Conservation (phyloP, 163 green algal genomes). For the Scenedesmus sp. region DNA sequence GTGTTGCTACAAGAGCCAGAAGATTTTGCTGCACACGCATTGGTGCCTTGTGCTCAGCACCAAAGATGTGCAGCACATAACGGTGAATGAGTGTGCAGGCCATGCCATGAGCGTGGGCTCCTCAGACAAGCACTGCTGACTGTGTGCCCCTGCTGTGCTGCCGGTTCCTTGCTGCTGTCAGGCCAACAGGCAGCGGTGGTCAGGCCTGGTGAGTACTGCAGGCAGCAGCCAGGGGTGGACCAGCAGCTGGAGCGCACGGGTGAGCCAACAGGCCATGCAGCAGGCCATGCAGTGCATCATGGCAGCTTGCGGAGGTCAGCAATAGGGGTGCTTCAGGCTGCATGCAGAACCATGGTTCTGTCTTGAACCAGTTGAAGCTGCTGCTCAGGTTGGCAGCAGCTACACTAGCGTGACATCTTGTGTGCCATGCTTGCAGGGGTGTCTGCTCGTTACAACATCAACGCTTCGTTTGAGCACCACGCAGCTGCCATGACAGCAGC, state of each 20-base stretch:
- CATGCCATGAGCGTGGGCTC: background rate
- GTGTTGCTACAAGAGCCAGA: too few relatives aligned
- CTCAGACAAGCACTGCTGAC: background rate
- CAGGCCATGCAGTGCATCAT: background rate
- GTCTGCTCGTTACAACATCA: conserved; percentile 66
- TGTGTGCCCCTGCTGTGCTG: background rate
- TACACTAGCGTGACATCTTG: background rate
- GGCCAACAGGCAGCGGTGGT: conserved; percentile 67
- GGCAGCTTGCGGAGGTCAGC: too few relatives aligned
- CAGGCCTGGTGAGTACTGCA: conserved; percentile 67
- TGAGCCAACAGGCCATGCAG: background rate
- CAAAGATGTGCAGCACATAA: too few relatives aligned
- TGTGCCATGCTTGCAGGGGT: conserved; percentile 13
- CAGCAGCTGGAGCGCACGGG: conserved; percentile 58
- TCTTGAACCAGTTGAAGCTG: too few relatives aligned
- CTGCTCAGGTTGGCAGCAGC: background rate
- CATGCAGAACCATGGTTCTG: background rate
- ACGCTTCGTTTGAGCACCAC: conserved; percentile 54
- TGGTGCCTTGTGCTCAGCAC: too few relatives aligned
- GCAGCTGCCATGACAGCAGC: conserved; percentile 11
- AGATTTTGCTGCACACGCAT: too few relatives aligned
- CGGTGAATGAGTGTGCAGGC: too few relatives aligned
- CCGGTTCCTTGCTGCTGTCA: conserved; percentile 28
- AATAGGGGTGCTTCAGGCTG: background rate
- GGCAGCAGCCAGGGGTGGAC: conserved; percentile 62